Percentiles rank a stretch among this genome's conserved stretches.
These are phyloP conservation scores for Microcera coccophila DNA, from an alignment of 2,329 filamentous ascomycete genomes.

Conservation along the genomic window DNA sequence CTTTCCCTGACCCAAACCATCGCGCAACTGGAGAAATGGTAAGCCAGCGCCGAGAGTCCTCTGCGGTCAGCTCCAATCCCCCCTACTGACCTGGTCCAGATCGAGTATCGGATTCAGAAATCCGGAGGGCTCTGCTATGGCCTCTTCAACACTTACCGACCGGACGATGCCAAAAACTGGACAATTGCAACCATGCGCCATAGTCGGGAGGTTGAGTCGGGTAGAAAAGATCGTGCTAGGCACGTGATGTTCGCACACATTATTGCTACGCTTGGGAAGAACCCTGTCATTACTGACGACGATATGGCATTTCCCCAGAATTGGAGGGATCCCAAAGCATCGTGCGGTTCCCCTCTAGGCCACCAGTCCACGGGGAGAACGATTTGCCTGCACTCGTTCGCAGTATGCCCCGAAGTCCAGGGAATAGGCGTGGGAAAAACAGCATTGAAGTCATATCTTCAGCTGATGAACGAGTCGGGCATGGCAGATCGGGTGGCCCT, in stretches of 20 bases:
- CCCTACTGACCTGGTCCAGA: slow-evolving; percentile 14
- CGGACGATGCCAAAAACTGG: slow-evolving; percentile 44
- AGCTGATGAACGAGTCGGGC: slow-evolving; percentile 67
- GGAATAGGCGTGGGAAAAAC: slow-evolving; percentile 68
- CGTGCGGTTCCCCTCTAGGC: slow-evolving; percentile 49
- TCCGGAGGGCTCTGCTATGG: slow-evolving; percentile 67
- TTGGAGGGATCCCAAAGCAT: slow-evolving; percentile 52
- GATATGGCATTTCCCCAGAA: slow-evolving; percentile 71
- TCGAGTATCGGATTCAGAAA: slow-evolving; percentile 31
- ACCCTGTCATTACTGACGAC: slow-evolving; percentile 62
- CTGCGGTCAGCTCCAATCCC: not conserved
- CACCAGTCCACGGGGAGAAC: slow-evolving; percentile 72
- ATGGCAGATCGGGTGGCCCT: slow-evolving; percentile 70
- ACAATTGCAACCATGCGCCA: slow-evolving; percentile 48
- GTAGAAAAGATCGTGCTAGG: slow-evolving; percentile 25
- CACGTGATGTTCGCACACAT: slow-evolving; percentile 72
- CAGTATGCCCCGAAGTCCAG: slow-evolving; percentile 72
- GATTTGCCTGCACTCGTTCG: slow-evolving; percentile 77
- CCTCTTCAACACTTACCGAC: slow-evolving; percentile 65
- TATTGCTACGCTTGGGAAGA: slow-evolving; percentile 66
- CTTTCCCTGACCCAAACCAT: slow-evolving; percentile 48
- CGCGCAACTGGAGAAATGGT: slow-evolving; percentile 54
- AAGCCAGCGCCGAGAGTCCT: slow-evolving; percentile 2
- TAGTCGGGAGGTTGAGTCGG: slow-evolving; percentile 55
- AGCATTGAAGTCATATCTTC: slow-evolving; percentile 71